These are phyloP conservation scores for Bryoerythrophyllum caledonicum DNA, from an alignment of 225 moss, liverwort and hornwort species.

Conservation along the genomic window DNA sequence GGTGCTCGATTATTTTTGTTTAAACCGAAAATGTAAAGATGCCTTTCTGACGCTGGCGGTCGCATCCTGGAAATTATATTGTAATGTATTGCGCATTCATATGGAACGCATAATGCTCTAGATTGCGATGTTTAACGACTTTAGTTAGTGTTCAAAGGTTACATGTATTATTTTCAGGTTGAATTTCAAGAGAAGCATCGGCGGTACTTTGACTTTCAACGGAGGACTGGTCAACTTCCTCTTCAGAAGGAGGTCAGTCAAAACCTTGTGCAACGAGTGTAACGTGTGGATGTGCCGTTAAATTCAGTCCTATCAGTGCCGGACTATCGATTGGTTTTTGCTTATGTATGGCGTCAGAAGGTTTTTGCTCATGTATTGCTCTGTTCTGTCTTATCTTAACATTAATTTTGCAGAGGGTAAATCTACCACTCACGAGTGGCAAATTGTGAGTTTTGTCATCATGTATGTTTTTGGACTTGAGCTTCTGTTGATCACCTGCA, in stretches of 20 bases:
- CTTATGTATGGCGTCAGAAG: too few species aligned
- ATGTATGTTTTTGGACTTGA: too few species aligned
- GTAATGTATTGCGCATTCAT: background rate
- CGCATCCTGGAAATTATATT: too few species aligned
- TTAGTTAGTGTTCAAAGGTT: background rate
- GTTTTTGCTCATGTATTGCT: background rate
- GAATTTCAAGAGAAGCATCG: constrained; percentile 76
- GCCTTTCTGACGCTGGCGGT: too few species aligned
- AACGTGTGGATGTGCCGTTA: background rate
- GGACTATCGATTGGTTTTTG: constrained; percentile 2
- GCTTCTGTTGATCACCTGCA: constrained; percentile 8
- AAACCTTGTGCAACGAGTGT: constrained; percentile 14
- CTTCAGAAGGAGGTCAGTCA: constrained; percentile 67
- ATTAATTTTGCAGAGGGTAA: too few species aligned
- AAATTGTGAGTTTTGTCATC: background rate
- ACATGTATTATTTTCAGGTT: constrained; percentile 32
- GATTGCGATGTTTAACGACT: background rate
- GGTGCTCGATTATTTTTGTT: background rate
- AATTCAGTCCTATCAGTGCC: too few species aligned
- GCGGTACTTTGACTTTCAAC: constrained; percentile 85
- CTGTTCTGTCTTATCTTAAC: background rate
- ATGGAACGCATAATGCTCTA: background rate
- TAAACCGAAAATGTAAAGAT: too few species aligned
- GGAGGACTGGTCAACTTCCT: constrained; percentile 74
- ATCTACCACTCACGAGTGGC: too few species aligned